Evolutionary conservation across 441 rosid species (phyloP).

Genomic region (Cnidoscolus chayamansa): DNA sequence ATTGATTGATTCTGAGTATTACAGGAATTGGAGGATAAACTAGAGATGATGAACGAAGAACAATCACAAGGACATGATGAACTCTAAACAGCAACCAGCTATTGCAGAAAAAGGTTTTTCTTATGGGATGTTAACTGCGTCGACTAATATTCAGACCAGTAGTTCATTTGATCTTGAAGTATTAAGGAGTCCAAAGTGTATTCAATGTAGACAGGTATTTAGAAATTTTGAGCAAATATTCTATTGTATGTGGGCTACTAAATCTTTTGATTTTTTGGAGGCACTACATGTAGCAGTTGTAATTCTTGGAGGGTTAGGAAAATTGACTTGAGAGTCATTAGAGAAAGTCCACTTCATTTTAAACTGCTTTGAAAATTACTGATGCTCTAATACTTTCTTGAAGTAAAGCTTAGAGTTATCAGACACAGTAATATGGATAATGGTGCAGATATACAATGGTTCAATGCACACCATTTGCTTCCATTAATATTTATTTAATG

Average conservation of each 20-base stretch:
- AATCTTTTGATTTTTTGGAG: slow-evolving; percentile 14
- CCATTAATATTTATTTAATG: too few species aligned
- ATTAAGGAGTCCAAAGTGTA: slow-evolving; percentile 16
- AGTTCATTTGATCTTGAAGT: slow-evolving; percentile 3
- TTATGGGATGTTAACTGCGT: slow-evolving; percentile 21
- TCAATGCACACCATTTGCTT: too few species aligned
- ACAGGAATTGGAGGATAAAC: slow-evolving; percentile 73
- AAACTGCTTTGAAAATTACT: slow-evolving; percentile 1
- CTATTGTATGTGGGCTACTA: not conserved
- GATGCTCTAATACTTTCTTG: not conserved
- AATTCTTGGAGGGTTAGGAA: slow-evolving; percentile 11
- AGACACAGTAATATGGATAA: not conserved
- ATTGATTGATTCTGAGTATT: slow-evolving; percentile 11
- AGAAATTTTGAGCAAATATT: not conserved
- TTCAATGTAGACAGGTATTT: slow-evolving; percentile 9
- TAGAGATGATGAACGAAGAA: slow-evolving; percentile 59
- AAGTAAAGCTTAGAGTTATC: not conserved
- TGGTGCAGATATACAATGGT: too few species aligned
- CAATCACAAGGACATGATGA: slow-evolving; percentile 66
- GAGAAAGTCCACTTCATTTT: not conserved
- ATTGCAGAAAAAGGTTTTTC: not conserved
- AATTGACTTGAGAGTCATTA: not conserved
- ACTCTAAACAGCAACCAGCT: slow-evolving; percentile 35
- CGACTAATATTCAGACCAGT: not conserved
- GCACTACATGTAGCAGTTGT: not conserved